Conservation (phyloP, 768 basidiomycete species). For the Gymnopilus dilepis region DNA sequence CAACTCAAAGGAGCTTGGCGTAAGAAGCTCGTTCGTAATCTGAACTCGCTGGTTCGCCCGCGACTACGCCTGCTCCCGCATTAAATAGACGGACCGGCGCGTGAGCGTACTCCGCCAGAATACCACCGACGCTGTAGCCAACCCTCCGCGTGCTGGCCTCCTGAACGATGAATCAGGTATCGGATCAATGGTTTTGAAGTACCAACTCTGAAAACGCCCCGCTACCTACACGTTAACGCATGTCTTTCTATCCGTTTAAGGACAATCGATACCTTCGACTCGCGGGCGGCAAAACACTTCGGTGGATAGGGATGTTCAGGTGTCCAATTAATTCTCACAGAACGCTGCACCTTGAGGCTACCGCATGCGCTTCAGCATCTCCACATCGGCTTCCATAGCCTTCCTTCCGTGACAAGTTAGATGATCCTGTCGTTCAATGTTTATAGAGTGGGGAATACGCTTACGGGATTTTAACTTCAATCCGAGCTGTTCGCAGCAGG, state of each 20-base stretch:
- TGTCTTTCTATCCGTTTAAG: slow-evolving; percentile 4
- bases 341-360: slow-evolving; percentile 7
- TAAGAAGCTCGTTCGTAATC: background rate
- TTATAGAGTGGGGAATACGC: slow-evolving; percentile 7
- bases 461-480: slow-evolving; percentile 10
- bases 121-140: background rate
- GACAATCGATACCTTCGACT: background rate
- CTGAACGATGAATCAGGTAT: background rate
- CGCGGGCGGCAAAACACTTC: slow-evolving; percentile 1
- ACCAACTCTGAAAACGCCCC: no score
- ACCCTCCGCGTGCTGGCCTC: background rate
- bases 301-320: background rate
- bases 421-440: slow-evolving; percentile 7
- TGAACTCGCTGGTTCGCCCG: background rate
- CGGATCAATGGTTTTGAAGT: slow-evolving; percentile 5
- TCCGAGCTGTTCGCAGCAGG: slow-evolving; percentile 13
- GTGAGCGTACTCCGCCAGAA: background rate
- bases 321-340: slow-evolving; percentile 1
- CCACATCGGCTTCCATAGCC: background rate
- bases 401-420: slow-evolving; percentile 7
- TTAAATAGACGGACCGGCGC: background rate
- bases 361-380: slow-evolving; percentile 11
- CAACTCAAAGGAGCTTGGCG: slow-evolving; percentile 5
- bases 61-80: background rate
- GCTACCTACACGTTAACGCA: background rate